Base-by-base conservation (phyloP, 1,284 basidiomycete species). In the Pseudozyma thailandica region DNA sequence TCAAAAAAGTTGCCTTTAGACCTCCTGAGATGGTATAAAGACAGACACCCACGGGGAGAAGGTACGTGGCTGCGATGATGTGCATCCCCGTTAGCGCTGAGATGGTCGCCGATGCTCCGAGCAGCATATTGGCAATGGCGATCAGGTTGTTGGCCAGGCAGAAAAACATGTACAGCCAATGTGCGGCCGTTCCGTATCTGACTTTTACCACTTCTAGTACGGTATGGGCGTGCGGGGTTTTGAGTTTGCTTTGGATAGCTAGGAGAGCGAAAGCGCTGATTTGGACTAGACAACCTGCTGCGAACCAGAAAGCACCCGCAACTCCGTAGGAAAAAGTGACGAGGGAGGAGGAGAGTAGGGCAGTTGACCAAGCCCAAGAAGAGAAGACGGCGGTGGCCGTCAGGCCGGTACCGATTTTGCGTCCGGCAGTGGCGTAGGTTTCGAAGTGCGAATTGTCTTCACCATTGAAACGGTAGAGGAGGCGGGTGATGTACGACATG, bases 321-420 rank as follows among this genome's bases (percentile, higher is more conserved):
- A 70, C 18, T 13, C 78, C 78, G 33, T 72, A 78, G 6, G 28
- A 45, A 45, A 78, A 80, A 1, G 68, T 72, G 8, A 76, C 62
- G 1, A 64, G 30, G 0, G 50, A 49, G 0, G 63, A 69, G 16
- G 61, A 68, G 12, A 80, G 64, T 2, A 80, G 68, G 2, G 78
- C 77, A 1, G 75, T 79, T 20, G 75, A 74, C 78, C 78, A 80
- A 0, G 66, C 74, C 77, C 77, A 79, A 13, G 70, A 74, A 13
- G 58, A 64, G 28, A 77, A 70, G 16, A 79, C 79, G 10, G 79
- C 79, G 2, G 75, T 74, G 12, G 75, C 74, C 3, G 77, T 78
- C 6, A 81, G 56, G 21, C 79, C 79, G 6, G 64, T 75, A n/a
- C 77, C 77, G 23, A 81, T 64, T 18, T 65, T 70, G 16, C 79